Percentiles rank a stretch among this genome's conserved stretches.
Evolutionary conservation across 2,329 filamentous ascomycete genomes (phyloP).

Genomic region (Diaporthe ampelina): DNA sequence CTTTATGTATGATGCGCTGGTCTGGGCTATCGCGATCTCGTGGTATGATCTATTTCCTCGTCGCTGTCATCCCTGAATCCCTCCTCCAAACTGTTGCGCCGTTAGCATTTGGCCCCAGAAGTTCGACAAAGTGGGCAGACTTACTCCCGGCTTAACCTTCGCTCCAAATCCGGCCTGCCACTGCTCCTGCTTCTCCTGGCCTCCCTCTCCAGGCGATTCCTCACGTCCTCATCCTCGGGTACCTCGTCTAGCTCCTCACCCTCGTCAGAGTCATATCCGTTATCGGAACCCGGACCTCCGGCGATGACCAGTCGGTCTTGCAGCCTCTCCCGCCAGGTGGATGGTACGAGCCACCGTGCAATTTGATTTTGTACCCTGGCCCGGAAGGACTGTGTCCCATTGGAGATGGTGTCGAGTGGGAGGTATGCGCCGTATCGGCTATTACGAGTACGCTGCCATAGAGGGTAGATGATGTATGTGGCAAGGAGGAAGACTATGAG

Average conservation of each 20-base stretch:
- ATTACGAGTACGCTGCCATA: constrained; percentile 76
- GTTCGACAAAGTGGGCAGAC: constrained; percentile 47
- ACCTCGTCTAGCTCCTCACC: constrained; percentile 78
- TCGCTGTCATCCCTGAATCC: constrained; percentile 82
- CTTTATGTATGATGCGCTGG: background rate
- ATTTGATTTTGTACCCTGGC: constrained; percentile 62
- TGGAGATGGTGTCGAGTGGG: constrained; percentile 74
- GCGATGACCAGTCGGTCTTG: constrained; percentile 56
- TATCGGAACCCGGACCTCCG: constrained; percentile 57
- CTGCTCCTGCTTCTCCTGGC: constrained; percentile 36
- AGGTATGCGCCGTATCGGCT: constrained; percentile 82
- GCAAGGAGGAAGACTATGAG: constrained; percentile 76
- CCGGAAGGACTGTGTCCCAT: constrained; percentile 67
- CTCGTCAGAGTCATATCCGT: constrained; percentile 74
- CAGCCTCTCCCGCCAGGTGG: constrained; percentile 61
- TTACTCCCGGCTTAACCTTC: constrained; percentile 81
- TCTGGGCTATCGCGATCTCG: constrained; percentile 40
- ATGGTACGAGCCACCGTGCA: constrained; percentile 58
- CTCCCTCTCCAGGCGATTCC: constrained; percentile 51
- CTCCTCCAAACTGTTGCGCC: constrained; percentile 70
- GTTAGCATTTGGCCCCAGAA: constrained; percentile 29
- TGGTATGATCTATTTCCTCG: constrained; percentile 58
- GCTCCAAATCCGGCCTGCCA: constrained; percentile 60
- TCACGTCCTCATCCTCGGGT: constrained; percentile 61
- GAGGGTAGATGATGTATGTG: constrained; percentile 75